Conservation (phyloP, 2,329 filamentous ascomycete species). For the Sclerotinia glacialis region DNA sequence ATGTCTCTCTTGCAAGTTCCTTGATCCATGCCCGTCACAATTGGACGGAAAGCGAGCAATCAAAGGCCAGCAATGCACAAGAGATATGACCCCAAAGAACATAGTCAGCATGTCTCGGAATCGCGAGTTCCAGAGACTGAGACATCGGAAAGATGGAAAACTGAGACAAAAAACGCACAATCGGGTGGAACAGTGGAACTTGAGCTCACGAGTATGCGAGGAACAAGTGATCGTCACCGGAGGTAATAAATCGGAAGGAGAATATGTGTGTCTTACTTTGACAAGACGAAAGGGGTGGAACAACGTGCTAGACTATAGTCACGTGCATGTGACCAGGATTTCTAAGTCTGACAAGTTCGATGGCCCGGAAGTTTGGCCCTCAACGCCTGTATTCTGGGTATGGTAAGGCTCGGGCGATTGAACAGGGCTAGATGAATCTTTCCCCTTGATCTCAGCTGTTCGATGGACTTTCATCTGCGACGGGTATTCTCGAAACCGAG, state of each 20-base stretch:
- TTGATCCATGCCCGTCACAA: slow-evolving; percentile 5
- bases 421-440: neutral
- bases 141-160: slow-evolving; percentile 11
- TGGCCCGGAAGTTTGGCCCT: neutral
- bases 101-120: slow-evolving; percentile 19
- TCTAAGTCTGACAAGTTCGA: neutral
- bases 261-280: slow-evolving; percentile 20
- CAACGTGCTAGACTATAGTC: neutral
- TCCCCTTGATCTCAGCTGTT: neutral
- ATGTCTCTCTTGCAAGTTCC: slow-evolving; percentile 9
- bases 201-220: slow-evolving; percentile 18
- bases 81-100: neutral
- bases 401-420: neutral
- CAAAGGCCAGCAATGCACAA: neutral
- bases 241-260: slow-evolving; percentile 21
- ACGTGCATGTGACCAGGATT: neutral
- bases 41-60: neutral
- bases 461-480: neutral
- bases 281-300: neutral
- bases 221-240: slow-evolving; percentile 5
- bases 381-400: neutral
- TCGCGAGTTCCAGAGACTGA: neutral
- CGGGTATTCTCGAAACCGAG: neutral
- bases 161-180: slow-evolving; percentile 20
- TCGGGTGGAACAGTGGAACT: slow-evolving; percentile 21